Conservation (phyloP, 805 yeast genomes). For the Nakazawaea sp. region DNA sequence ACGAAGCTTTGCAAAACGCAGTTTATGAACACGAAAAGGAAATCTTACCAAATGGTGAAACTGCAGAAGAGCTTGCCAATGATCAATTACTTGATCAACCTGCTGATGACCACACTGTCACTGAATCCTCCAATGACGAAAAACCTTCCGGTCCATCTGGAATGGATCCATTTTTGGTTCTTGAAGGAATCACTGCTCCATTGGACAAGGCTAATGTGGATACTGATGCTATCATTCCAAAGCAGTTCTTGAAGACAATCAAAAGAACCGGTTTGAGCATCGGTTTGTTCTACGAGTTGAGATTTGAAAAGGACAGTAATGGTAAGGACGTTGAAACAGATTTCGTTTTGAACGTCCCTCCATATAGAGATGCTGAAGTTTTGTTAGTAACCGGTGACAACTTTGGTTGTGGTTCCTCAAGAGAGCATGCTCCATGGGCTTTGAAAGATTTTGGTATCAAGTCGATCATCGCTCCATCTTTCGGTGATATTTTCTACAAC, state of each 20-base stretch:
- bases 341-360: constrained; percentile 80
- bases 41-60: constrained; percentile 48
- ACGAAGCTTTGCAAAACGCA: constrained; percentile 58
- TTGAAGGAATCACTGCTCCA: constrained; percentile 90
- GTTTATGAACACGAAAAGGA: constrained; percentile 68
- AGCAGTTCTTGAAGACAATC: constrained; percentile 95
- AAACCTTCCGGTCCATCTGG: constrained; percentile 36
- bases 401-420: constrained; percentile 98
- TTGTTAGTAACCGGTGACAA: constrained; percentile 92
- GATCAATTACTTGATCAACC: constrained; percentile 65
- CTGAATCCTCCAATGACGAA: constrained; percentile 26
- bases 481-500: constrained; percentile 97
- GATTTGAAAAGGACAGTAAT: constrained; percentile 61
- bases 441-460: constrained; percentile 95
- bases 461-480: constrained; percentile 94
- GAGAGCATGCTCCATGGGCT: constrained; percentile 99
- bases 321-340: constrained; percentile 83
- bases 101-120: constrained; percentile 34
- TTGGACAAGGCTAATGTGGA: constrained; percentile 92
- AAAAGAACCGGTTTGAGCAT: constrained; percentile 89
- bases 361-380: constrained; percentile 74
- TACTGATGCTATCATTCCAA: constrained; percentile 98
- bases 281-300: constrained; percentile 88
- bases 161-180: constrained; percentile 67
- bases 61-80: constrained; percentile 35